Percentiles rank a stretch among this genome's conserved stretches.
phyloP scores from a whole-genome alignment of 441 rosid genomes.

The Bocquillonia castaneifolia region DNA sequence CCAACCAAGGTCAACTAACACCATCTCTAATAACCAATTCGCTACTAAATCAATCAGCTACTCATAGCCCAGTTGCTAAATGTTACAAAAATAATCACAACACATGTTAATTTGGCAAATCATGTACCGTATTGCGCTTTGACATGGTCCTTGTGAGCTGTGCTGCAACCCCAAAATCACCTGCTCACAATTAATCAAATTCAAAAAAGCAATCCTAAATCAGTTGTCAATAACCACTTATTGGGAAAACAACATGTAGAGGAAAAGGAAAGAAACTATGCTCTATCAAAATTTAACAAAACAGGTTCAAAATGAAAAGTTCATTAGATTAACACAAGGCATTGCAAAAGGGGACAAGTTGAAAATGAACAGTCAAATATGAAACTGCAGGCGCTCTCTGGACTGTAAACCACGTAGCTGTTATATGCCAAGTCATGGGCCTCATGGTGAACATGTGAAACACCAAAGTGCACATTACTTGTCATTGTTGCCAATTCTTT shows the following conservation, averaged over 20 bases:
- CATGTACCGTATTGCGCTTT: slow-evolving; percentile 85
- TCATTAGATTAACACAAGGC: not conserved
- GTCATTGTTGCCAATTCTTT: not conserved
- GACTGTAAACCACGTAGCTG: not conserved
- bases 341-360: not conserved
- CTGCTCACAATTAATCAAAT: slow-evolving; percentile 42
- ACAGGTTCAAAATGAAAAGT: not conserved
- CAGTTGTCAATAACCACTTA: slow-evolving; percentile 18
- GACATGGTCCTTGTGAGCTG: slow-evolving; percentile 99
- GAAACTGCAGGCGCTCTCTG: not conserved
- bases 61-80: too few species aligned
- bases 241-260: not conserved
- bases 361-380: not conserved
- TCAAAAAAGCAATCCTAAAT: slow-evolving; percentile 20
- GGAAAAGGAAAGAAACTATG: not conserved
- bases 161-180: slow-evolving; percentile 99
- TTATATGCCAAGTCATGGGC: not conserved
- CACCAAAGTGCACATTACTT: not conserved
- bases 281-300: not conserved
- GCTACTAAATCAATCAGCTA: too few species aligned
- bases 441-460: not conserved
- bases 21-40: too few species aligned
- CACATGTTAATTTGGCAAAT: not conserved
- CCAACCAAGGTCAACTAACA: too few species aligned
- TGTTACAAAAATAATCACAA: too few species aligned